Conservation (phyloP, 345 rosid genomes). For the Pistacia vera region DNA sequence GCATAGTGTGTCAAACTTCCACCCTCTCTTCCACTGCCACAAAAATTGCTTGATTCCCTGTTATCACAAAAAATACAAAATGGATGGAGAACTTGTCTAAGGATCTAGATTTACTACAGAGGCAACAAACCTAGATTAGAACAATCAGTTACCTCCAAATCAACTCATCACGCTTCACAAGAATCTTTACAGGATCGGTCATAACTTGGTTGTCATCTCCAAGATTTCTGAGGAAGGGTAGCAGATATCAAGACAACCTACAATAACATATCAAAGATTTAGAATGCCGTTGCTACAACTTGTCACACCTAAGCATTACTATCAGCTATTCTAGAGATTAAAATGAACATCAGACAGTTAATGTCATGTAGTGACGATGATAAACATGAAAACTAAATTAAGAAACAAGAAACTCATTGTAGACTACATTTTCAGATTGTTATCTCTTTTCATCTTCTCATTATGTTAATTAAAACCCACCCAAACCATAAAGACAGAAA, state of each 20-base stretch:
- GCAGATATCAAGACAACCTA: constrained; percentile 96
- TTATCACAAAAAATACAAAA: constrained; percentile 15
- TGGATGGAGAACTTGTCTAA: constrained; percentile 1
- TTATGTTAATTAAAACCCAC: too few species aligned
- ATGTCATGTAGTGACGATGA: neutral
- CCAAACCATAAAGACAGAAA: neutral
- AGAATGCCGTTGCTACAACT: neutral
- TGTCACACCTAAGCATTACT: neutral
- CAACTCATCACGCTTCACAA: constrained; percentile 85
- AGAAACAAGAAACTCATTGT: neutral
- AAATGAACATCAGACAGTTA: too few species aligned
- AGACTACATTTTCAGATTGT: too few species aligned
- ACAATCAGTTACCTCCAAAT: constrained; percentile 62
- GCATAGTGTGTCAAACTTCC: constrained; percentile 97
- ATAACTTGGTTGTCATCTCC: constrained; percentile 94
- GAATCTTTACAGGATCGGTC: constrained; percentile 97
- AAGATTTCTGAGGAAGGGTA: constrained; percentile 95
- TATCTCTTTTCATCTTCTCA: too few species aligned
- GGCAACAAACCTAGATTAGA: neutral
- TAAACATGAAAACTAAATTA: neutral
- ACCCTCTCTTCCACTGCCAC: constrained; percentile 95
- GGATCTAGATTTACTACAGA: neutral
- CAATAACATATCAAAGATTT: constrained; percentile 8
- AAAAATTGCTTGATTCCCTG: constrained; percentile 97
- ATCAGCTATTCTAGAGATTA: too few species aligned